These are phyloP conservation scores for Carex sylvatica DNA, from an alignment of 202 grass and related monocot genomes.

Conservation along the genomic window DNA sequence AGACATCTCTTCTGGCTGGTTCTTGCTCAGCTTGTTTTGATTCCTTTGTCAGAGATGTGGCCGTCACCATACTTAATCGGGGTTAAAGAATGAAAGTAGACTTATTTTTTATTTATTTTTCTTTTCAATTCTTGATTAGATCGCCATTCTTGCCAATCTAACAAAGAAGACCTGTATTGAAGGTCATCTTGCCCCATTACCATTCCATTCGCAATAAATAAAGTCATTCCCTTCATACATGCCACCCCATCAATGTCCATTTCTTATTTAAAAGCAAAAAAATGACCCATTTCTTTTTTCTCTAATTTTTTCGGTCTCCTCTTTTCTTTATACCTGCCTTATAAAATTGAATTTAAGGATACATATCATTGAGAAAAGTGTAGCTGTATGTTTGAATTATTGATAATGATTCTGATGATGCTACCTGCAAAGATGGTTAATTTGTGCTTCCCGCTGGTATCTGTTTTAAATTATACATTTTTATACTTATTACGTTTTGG, in stretches of 20 bases:
- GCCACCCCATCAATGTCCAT: slow-evolving; percentile 15
- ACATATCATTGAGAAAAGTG: slow-evolving; percentile 18
- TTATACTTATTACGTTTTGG: no score
- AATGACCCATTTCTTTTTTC: background rate
- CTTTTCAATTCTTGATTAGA: slow-evolving; percentile 38
- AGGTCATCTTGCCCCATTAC: background rate
- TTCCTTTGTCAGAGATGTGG: slow-evolving; percentile 43
- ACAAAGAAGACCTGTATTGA: slow-evolving; percentile 22
- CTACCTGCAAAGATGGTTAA: background rate
- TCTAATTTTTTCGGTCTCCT: background rate
- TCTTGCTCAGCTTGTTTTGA: slow-evolving; percentile 45
- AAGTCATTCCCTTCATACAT: slow-evolving; percentile 15
- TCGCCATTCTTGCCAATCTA: slow-evolving; percentile 25
- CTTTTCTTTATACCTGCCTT: background rate
- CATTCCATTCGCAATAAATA: slow-evolving; percentile 6
- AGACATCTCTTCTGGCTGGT: slow-evolving; percentile 34
- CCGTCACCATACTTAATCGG: slow-evolving; percentile 32
- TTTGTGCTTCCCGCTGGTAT: background rate
- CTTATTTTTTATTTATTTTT: slow-evolving; percentile 35
- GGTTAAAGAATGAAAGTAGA: slow-evolving; percentile 33
- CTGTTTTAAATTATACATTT: background rate
- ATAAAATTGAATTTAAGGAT: slow-evolving; percentile 22
- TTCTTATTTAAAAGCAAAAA: background rate
- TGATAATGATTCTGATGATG: slow-evolving; percentile 14
- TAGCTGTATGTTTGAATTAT: background rate